phyloP scores from a whole-genome alignment of 2,329 filamentous ascomycete genomes.

The Aspergillus alliaceus region DNA sequence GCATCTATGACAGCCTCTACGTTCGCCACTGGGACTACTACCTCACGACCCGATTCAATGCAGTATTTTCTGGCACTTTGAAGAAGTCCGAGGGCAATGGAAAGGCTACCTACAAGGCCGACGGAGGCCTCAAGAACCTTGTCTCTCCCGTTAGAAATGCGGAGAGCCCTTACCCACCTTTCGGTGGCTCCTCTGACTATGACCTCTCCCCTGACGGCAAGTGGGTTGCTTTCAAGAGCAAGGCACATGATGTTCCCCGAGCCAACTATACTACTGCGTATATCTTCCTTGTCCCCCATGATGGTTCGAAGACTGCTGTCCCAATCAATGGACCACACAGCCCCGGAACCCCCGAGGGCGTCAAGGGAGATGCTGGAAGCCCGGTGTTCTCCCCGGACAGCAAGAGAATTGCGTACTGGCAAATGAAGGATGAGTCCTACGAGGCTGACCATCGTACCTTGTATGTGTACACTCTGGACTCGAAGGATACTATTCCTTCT shows the following conservation, averaged over 20 bases:
- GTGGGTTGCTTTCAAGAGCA: conserved; percentile 44
- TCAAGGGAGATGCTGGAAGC: conserved; percentile 59
- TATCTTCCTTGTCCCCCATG: conserved; percentile 70
- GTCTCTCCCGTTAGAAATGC: conserved; percentile 43
- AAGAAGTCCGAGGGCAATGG: conserved; percentile 32
- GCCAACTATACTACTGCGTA: conserved; percentile 75
- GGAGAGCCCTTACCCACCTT: conserved; percentile 56
- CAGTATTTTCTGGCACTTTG: conserved; percentile 71
- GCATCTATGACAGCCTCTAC: conserved; percentile 72
- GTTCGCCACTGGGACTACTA: conserved; percentile 85
- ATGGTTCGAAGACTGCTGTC: conserved; percentile 55
- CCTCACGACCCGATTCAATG: conserved; percentile 65
- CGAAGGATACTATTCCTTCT: conserved; percentile 36
- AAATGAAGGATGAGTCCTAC: conserved; percentile 75
- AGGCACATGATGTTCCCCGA: conserved; percentile 42
- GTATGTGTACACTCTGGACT: conserved; percentile 42
- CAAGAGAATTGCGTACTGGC: conserved; percentile 69
- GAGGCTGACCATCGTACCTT: conserved; percentile 70
- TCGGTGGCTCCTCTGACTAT: conserved; percentile 78
- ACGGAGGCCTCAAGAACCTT: conserved; percentile 58
- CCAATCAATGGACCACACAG: conserved; percentile 45
- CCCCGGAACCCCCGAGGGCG: conserved; percentile 47
- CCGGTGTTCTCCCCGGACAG: conserved; percentile 77
- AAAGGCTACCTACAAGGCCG: conserved; percentile 37
- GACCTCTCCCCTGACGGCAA: conserved; percentile 55